Evolutionary conservation across 441 rosid genomes (phyloP), one percentile per base, ranked within the genome.

Genomic region (Gossypium gossypioides): DNA sequence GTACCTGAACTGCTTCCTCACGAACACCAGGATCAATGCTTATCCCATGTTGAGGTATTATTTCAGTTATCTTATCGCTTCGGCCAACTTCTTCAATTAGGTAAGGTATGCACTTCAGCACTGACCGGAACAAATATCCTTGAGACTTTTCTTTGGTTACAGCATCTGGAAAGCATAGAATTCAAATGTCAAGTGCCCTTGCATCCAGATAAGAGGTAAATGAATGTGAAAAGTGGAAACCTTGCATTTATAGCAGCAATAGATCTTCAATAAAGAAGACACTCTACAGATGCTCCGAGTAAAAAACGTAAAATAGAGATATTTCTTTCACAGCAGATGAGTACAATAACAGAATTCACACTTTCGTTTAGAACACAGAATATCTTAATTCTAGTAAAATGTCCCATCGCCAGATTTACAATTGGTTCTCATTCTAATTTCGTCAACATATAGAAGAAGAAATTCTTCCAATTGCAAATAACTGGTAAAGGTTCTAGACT

Each of bases 1-100:
- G 82, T 44, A 96, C 97, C 84, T 87, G 98, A 50, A 89, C 99
- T 46, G 99, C 99, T 87, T 96, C 99, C 81, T 93, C 99, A 52
- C 99, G 99, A 57, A 96, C 99, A 60, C 99, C 99, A 72, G 99
- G 98, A 82, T 96, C 99, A 72, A 93, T 89, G 83, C 98, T 93
- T 81, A 96, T 91, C 59, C 99, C 99, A 77, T 96, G 98, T 83
- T 91, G 96, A 76, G 99, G 99, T 82, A 96, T 96, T 78, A 96
- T 91, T 86, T 96, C 99, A 24, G 99, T 88, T 68, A 96, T 91
- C 88, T 91, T 96, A 84, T 93, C 98, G 80, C 85, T 91, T 86
- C 99, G 88, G 54, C 99, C 96, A 82, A 96, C 99, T 90, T 96
- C 99, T 84, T 93, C 98, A 59, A 93, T 93, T 78, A 96, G 83